Conservation (phyloP, 2,329 filamentous ascomycete species). For the Verticillium klebahnii region DNA sequence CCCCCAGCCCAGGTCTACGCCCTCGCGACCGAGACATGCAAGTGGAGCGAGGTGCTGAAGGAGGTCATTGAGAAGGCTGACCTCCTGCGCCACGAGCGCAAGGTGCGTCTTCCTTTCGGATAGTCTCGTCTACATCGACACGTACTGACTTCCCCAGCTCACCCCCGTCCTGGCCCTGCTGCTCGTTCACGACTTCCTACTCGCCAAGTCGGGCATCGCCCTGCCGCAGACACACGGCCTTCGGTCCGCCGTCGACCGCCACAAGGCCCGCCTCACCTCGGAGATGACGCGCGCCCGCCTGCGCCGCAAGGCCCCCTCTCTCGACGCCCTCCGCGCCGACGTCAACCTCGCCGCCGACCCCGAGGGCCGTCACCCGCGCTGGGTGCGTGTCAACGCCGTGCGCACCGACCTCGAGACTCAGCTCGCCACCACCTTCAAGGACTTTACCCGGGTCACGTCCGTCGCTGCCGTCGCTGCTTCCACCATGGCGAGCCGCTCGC, state of each 20-base stretch:
- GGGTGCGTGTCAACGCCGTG: conserved; percentile 83
- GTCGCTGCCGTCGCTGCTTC: conserved; percentile 52
- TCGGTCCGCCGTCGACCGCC: conserved; percentile 67
- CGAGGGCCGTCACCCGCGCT: conserved; percentile 68
- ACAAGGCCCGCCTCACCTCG: conserved; percentile 74
- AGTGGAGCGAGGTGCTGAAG: conserved; percentile 83
- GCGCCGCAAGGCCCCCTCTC: conserved; percentile 61
- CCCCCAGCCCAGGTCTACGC: conserved; percentile 81
- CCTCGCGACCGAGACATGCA: conserved; percentile 77
- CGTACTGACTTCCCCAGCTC: conserved; percentile 48
- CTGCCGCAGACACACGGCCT: conserved; percentile 77
- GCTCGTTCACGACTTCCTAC: conserved; percentile 78
- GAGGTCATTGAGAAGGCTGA: conserved; percentile 83
- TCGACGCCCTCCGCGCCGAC: conserved; percentile 60
- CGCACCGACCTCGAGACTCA: conserved; percentile 67
- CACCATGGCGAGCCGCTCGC: conserved; percentile 34
- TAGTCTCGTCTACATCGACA: background rate
- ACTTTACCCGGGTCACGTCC: conserved; percentile 50
- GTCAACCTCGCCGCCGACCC: conserved; percentile 49
- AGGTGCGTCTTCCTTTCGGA: conserved; percentile 48
- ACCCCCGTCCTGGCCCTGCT: conserved; percentile 76
- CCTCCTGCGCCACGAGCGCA: conserved; percentile 74
- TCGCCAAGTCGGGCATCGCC: conserved; percentile 77
- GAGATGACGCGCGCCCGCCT: conserved; percentile 81
- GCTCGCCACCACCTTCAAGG: conserved; percentile 68